A percentile compares a stretch with the other conserved stretches of the same genome.
These are phyloP conservation scores for Nakazawaea siamensis DNA, from an alignment of 805 yeast species.

Conservation along the genomic window DNA sequence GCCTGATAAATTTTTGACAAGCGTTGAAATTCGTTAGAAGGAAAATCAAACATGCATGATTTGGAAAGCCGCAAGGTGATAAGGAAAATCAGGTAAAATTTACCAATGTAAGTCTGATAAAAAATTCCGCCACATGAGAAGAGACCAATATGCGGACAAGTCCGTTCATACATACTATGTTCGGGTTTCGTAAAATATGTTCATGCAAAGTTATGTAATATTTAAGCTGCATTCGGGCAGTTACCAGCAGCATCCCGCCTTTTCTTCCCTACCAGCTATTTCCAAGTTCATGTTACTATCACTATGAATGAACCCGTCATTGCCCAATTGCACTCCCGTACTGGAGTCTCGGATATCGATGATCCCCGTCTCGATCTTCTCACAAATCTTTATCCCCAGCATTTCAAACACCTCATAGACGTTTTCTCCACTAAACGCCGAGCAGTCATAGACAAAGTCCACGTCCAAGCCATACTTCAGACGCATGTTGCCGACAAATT, in stretches of 20 bases:
- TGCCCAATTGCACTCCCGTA: slow-evolving; percentile 10
- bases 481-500: slow-evolving; percentile 8
- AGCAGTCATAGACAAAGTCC: slow-evolving; percentile 22
- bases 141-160: neutral
- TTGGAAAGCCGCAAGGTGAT: too few relatives aligned
- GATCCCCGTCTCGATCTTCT: slow-evolving; percentile 37
- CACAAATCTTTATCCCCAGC: slow-evolving; percentile 30
- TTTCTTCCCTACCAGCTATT: neutral
- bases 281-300: slow-evolving; percentile 4
- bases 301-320: slow-evolving; percentile 4
- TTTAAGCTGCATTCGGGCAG: too few relatives aligned
- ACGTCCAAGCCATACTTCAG: slow-evolving; percentile 18
- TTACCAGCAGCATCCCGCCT: neutral
- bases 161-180: neutral
- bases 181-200: neutral
- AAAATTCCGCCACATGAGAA: too few relatives aligned
- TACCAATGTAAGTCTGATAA: neutral
- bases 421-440: slow-evolving; percentile 31
- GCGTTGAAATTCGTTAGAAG: too few relatives aligned
- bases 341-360: slow-evolving; percentile 6
- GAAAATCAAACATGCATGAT: too few relatives aligned
- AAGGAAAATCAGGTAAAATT: too few relatives aligned
- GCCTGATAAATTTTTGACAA: too few relatives aligned
- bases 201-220: neutral
- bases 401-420: slow-evolving; percentile 31